Evolutionary conservation across 768 basidiomycete genomes (phyloP), one percentile per base, ranked within the genome.

Genomic region (Sarcodon aspratus): DNA sequence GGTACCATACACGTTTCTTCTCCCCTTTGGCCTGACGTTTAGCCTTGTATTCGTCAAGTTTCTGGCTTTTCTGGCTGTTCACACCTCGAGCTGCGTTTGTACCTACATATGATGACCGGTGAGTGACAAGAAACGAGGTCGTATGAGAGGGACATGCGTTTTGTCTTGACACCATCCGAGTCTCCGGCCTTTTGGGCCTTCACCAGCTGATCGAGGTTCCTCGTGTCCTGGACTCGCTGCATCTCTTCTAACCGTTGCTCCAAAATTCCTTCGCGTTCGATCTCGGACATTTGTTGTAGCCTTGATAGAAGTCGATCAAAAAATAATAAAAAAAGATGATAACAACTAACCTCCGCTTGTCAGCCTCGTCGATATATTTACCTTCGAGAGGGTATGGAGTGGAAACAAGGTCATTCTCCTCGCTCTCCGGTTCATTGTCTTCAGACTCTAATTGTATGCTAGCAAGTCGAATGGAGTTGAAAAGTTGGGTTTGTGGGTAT

Each of bases 351-450:
- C 73, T 68, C 54, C 82, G 75, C 58, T 85, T 77, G 64, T 97
- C 95, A 10, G 70, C 74, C 57, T 91, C 90, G 59, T 96, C 82
- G 50, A 75, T 76, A 60, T 88, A 98, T 64, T 90, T 89, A 45
- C 90, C 92, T 57, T 98, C 95, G 10, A 96, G 68, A 0, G 92
- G 94, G 61, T 90, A 98, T 3, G 81, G 82, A 55, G 89, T 83
- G 10, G 63, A 60, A 5, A 71, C 73, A 34, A 59, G 56, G 32
- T 74, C 75, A 48, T 76, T 78, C 46, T 70, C 72, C 56, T 86
- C 85, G 51, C 78, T 82, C 57, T 86, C 84, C 9, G 74, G 72
- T 17, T 66, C 74, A 36, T 72, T 68, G 2, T 50, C 54, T 33
- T 75, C 79, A 13, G 81, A 79, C 33, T 76, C 75, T 11, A n/a